Percentiles rank a stretch among this genome's conserved stretches.
These are phyloP conservation scores for Schrenkiella parvula DNA, from an alignment of 345 rosid genomes.

Conservation along the genomic window DNA sequence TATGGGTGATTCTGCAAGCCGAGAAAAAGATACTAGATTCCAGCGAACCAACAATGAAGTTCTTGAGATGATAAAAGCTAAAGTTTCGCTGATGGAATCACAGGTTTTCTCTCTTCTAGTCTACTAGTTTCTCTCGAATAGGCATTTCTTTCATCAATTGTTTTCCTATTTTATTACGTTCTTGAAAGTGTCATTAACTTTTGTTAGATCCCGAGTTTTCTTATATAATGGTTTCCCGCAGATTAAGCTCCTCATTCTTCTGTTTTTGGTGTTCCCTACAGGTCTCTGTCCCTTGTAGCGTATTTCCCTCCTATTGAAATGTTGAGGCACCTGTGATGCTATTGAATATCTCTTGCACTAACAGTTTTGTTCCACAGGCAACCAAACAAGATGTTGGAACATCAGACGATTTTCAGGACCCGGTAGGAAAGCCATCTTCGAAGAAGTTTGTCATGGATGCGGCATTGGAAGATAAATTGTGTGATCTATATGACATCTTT, in stretches of 20 bases:
- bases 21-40: slow-evolving; percentile 79
- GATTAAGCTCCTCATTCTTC: not conserved
- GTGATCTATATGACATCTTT: slow-evolving; percentile 92
- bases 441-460: slow-evolving; percentile 66
- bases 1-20: slow-evolving; percentile 61
- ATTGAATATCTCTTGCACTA: not conserved
- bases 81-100: slow-evolving; percentile 23
- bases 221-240: not conserved
- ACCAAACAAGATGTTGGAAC: slow-evolving; percentile 51
- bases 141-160: not conserved
- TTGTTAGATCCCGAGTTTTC: not conserved
- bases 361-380: slow-evolving; percentile 31
- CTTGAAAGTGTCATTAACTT: not conserved
- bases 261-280: not conserved
- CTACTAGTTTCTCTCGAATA: not conserved
- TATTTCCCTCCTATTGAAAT: not conserved
- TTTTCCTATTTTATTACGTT: not conserved
- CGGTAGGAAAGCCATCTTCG: slow-evolving; percentile 45
- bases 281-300: not conserved
- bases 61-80: slow-evolving; percentile 63
- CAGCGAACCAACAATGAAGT: slow-evolving; percentile 81
- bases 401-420: slow-evolving; percentile 72
- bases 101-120: slow-evolving; percentile 23
- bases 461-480: slow-evolving; percentile 78
- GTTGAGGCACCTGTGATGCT: not conserved